Evolutionary conservation across 2,329 filamentous ascomycete species (phyloP).

Genomic region (Stemphylium beticola): DNA sequence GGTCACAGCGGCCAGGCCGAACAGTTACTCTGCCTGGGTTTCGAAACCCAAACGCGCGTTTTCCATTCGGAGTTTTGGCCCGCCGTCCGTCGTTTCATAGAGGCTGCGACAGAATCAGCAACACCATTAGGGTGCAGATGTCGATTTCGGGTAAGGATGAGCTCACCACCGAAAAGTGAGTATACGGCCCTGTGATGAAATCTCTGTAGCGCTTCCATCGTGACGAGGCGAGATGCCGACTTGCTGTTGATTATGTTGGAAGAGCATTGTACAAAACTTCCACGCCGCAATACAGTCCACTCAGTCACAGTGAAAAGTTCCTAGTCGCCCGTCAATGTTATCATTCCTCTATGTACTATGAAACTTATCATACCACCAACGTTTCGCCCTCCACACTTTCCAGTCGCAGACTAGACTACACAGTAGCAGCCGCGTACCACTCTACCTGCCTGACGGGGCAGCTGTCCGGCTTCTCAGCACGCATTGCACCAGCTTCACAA

Average conservation of each 20-base stretch:
- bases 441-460: conserved; percentile 26
- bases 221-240: not conserved
- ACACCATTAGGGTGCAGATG: conserved; percentile 3
- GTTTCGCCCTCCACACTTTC: conserved; percentile 32
- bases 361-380: conserved; percentile 15
- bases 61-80: conserved; percentile 4
- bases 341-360: conserved; percentile 1
- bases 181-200: not conserved
- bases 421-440: conserved; percentile 24
- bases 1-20: conserved; percentile 16
- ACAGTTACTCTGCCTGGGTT: conserved; percentile 17
- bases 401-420: conserved; percentile 29
- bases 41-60: conserved; percentile 32
- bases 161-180: not conserved
- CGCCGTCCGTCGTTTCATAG: conserved; percentile 14
- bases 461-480: conserved; percentile 10
- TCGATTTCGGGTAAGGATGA: not conserved
- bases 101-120: conserved; percentile 15
- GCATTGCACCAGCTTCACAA: conserved; percentile 19
- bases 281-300: not conserved
- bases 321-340: not conserved
- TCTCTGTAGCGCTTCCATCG: not conserved
- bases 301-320: too few species aligned
- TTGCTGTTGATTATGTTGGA: not conserved
- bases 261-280: too few species aligned